These are phyloP conservation scores for Clonostachys solani DNA, from an alignment of 2,329 filamentous ascomycete species.

Conservation along the genomic window DNA sequence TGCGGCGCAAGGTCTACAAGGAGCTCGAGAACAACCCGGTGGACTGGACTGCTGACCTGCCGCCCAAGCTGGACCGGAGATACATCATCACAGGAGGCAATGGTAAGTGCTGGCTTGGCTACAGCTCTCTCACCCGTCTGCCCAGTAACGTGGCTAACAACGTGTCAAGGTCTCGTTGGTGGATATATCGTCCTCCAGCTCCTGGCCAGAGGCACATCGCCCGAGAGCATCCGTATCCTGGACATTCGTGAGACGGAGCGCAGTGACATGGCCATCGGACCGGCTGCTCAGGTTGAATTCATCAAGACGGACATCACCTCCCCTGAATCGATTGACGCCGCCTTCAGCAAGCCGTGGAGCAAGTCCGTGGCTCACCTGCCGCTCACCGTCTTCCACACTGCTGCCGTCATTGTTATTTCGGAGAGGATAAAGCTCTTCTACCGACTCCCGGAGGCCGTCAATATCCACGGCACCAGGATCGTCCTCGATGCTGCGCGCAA, in stretches of 20 bases:
- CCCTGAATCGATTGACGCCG: constrained; percentile 29
- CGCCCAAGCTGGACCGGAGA: not conserved
- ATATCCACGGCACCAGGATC: constrained; percentile 44
- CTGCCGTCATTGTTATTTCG: constrained; percentile 45
- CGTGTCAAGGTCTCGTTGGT: constrained; percentile 34
- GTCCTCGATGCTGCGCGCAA: constrained; percentile 39
- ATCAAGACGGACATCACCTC: constrained; percentile 46
- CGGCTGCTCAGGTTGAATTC: constrained; percentile 31
- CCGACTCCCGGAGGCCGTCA: constrained; percentile 38
- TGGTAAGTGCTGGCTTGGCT: not conserved
- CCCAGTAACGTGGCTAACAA: not conserved
- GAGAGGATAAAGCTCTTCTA: constrained; percentile 42
- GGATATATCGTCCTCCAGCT: constrained; percentile 50
- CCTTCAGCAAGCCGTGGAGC: constrained; percentile 44
- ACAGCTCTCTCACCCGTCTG: not conserved
- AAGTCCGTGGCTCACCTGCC: constrained; percentile 31
- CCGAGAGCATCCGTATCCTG: constrained; percentile 46
- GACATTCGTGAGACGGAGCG: constrained; percentile 39
- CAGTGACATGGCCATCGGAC: constrained; percentile 13
- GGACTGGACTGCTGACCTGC: not conserved
- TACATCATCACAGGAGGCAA: constrained; percentile 3
- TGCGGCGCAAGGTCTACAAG: not conserved
- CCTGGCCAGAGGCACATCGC: constrained; percentile 44
- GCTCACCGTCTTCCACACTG: constrained; percentile 54
- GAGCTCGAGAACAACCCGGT: not conserved